phyloP scores from a whole-genome alignment of 192 early-diverging fungal species.

The Coemansia sp. region DNA sequence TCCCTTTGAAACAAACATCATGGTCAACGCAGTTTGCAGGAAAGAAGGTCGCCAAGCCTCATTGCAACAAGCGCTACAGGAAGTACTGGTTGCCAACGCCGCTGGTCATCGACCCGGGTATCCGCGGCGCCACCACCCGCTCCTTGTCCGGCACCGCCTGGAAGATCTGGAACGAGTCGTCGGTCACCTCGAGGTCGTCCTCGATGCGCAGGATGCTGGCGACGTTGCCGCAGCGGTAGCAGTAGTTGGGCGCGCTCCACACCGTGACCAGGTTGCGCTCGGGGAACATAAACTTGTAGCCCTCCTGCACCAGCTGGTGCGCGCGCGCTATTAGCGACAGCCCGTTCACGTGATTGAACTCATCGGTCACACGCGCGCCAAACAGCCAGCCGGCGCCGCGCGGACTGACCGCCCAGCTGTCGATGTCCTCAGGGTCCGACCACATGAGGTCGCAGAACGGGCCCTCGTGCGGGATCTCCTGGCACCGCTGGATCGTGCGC shows the following conservation, averaged over 20 bases:
- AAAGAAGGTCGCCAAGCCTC: slow-evolving; percentile 2
- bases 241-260: slow-evolving; percentile 99
- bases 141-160: slow-evolving; percentile 94
- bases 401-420: slow-evolving; percentile 93
- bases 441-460: slow-evolving; percentile 97
- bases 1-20: neutral
- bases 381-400: slow-evolving; percentile 98
- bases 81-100: slow-evolving; percentile 48
- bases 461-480: slow-evolving; percentile 97
- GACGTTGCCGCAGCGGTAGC: slow-evolving; percentile 98
- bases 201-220: slow-evolving; percentile 77
- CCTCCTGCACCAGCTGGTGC: slow-evolving; percentile 97
- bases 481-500: slow-evolving; percentile 87
- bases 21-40: neutral
- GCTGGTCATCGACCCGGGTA: slow-evolving; percentile 50
- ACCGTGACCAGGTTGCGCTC: slow-evolving; percentile 94
- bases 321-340: slow-evolving; percentile 91
- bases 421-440: slow-evolving; percentile 93
- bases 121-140: slow-evolving; percentile 55
- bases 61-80: neutral
- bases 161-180: slow-evolving; percentile 93
- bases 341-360: slow-evolving; percentile 79
- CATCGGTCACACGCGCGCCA: slow-evolving; percentile 85
- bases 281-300: slow-evolving; percentile 91
- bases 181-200: slow-evolving; percentile 73